Evolutionary conservation across 495 filamentous ascomycete species (phyloP), one percentile per base, ranked within the genome.

Genomic region (Hypoxylon trugodes): DNA sequence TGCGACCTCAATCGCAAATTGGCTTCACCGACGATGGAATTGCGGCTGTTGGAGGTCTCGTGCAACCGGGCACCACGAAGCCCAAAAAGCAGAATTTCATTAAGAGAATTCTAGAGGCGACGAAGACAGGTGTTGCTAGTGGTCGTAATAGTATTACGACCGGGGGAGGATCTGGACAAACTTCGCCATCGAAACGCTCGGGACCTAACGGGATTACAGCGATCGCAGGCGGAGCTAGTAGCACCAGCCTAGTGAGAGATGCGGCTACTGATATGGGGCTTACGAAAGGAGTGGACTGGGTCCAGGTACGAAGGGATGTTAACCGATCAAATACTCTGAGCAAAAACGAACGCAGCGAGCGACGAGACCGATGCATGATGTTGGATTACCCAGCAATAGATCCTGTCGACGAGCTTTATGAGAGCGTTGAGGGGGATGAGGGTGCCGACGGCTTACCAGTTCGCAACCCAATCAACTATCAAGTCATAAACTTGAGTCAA

Each of bases 311-410:
- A 42, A 85, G 94, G 37, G 95, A 99, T 77, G 90, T 98, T 33
- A 97, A 98, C 73, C 85, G 95, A 12, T 93, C 94, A 9, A 98
- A 96, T 68, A 93, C 93, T 0, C 80, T 97, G 21, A 96, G 93
- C 73, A 85, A 86, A 50, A 95, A 95, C 54, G 95, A 99, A 73
- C 84, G 89, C 12, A 79, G 84, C 26, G 95, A 98, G 66, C 81
- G 96, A 46, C 87, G 86, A n/a, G 95, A 98, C 53, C 86, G 93
- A 25, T 96, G 92, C 65, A 89, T 97, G 69, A 94, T 98, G 90
- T 83, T 96, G 82, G 93, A 96, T 67, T 86, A 95, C 61, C 88
- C 92, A 0, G 89, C 93, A 2, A 84, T 97, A 40, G 89, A 91
- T 52, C 90, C 95, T 0, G 88, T 99, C 3, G 94, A 98, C 58